These are phyloP conservation scores for Saraca asoca DNA, from an alignment of 331 rosid genomes.

Conservation along the genomic window DNA sequence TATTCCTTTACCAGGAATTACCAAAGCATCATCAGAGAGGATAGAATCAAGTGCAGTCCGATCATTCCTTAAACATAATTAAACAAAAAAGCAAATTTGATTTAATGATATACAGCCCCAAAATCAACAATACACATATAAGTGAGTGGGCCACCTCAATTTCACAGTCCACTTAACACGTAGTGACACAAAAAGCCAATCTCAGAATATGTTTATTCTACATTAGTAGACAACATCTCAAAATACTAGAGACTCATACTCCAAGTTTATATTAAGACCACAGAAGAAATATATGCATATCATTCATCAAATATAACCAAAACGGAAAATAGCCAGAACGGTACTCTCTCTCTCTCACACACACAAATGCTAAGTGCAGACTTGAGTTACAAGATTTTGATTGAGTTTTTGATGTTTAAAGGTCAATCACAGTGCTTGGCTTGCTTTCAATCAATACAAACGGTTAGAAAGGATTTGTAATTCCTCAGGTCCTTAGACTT, in stretches of 20 bases:
- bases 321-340: too few relatives aligned
- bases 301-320: neutral
- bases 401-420: too few relatives aligned
- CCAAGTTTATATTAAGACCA: neutral
- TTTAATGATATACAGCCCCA: neutral
- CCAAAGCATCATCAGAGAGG: constrained; percentile 68
- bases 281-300: neutral
- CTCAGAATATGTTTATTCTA: neutral
- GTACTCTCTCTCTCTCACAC: too few relatives aligned
- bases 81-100: constrained; percentile 11
- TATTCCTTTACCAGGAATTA: constrained; percentile 75
- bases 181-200: neutral
- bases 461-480: neutral
- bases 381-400: too few relatives aligned
- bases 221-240: neutral
- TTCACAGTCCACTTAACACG: neutral
- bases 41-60: constrained; percentile 55
- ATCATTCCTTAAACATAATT: constrained; percentile 62
- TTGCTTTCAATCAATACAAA: neutral
- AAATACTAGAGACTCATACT: neutral
- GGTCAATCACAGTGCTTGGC: too few relatives aligned
- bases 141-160: neutral
- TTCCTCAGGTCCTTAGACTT: too few relatives aligned
- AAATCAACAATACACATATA: neutral
- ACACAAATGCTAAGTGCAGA: too few relatives aligned